phyloP scores from a whole-genome alignment of 1,284 basidiomycete species.

The Coniophora puteana region DNA sequence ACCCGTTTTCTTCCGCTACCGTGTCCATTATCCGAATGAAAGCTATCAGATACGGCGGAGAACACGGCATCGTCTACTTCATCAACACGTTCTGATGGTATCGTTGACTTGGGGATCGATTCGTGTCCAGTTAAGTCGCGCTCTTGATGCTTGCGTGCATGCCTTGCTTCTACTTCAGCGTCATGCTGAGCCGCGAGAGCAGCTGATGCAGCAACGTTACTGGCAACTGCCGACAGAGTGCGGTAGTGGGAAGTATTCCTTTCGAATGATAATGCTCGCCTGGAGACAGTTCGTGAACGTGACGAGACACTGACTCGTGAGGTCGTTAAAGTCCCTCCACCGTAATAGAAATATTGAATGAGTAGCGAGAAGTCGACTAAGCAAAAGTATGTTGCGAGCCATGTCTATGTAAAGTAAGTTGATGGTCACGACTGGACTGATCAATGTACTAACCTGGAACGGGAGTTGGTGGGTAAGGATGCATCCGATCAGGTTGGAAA shows the following conservation, averaged over 20 bases:
- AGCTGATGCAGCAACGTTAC: slow-evolving; percentile 64
- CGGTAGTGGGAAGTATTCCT: slow-evolving; percentile 63
- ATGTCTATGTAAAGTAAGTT: slow-evolving; percentile 51
- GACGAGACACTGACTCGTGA: slow-evolving; percentile 34
- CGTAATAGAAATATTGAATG: slow-evolving; percentile 79
- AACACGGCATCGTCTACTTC: slow-evolving; percentile 50
- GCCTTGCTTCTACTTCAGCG: slow-evolving; percentile 24
- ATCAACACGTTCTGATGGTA: slow-evolving; percentile 38
- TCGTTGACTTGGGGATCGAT: slow-evolving; percentile 8
- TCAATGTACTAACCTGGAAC: slow-evolving; percentile 67
- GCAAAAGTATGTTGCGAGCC: slow-evolving; percentile 86
- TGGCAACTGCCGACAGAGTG: slow-evolving; percentile 60
- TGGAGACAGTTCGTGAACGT: slow-evolving; percentile 40
- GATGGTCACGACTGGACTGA: slow-evolving; percentile 4
- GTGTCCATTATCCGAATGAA: slow-evolving; percentile 62
- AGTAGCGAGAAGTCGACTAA: slow-evolving; percentile 73
- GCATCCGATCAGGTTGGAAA: slow-evolving; percentile 88
- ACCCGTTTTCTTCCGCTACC: slow-evolving; percentile 47
- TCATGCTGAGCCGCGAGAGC: slow-evolving; percentile 63
- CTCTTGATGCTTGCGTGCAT: slow-evolving; percentile 13
- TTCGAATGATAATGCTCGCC: no score
- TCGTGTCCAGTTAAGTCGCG: slow-evolving; percentile 19
- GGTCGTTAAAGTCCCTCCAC: slow-evolving; percentile 27
- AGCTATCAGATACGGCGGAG: slow-evolving; percentile 60
- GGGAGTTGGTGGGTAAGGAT: slow-evolving; percentile 90